Percentiles rank a stretch among this genome's conserved stretches.
Conservation (phyloP, 2,329 filamentous ascomycete species). For the Fusarium sp. region DNA sequence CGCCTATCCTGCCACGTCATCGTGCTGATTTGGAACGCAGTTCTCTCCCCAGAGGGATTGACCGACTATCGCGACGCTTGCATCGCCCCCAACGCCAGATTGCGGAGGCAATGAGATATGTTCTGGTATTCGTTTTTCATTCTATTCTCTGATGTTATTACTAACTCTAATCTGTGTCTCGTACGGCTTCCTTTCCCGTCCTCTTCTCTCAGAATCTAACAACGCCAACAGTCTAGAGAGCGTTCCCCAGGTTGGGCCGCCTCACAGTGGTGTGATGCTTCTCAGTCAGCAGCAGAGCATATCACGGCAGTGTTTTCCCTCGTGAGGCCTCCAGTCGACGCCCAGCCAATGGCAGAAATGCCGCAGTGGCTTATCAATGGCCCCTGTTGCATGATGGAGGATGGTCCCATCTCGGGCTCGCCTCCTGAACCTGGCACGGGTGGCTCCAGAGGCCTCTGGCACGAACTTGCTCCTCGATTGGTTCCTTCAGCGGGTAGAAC, state of each 20-base stretch:
- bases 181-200: background rate
- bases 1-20: background rate
- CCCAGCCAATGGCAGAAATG: slow-evolving; percentile 23
- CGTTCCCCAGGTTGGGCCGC: background rate
- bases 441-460: background rate
- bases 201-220: slow-evolving; percentile 13
- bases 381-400: slow-evolving; percentile 11
- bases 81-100: background rate
- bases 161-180: background rate
- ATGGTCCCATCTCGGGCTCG: slow-evolving; percentile 3
- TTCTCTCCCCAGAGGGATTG: no score
- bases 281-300: background rate
- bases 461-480: slow-evolving; percentile 11
- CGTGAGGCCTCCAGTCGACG: slow-evolving; percentile 6
- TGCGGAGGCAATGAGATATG: background rate
- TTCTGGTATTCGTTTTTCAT: background rate
- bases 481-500: background rate
- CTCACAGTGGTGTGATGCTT: background rate
- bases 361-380: slow-evolving; percentile 12
- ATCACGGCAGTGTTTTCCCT: background rate
- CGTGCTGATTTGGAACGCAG: background rate
- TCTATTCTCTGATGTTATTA: background rate
- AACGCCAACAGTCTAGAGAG: slow-evolving; percentile 3
- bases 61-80: no score
- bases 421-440: slow-evolving; percentile 1